These are phyloP conservation scores for Salvia rosmarinus DNA, from an alignment of 257 asterid genomes.

Conservation along the genomic window DNA sequence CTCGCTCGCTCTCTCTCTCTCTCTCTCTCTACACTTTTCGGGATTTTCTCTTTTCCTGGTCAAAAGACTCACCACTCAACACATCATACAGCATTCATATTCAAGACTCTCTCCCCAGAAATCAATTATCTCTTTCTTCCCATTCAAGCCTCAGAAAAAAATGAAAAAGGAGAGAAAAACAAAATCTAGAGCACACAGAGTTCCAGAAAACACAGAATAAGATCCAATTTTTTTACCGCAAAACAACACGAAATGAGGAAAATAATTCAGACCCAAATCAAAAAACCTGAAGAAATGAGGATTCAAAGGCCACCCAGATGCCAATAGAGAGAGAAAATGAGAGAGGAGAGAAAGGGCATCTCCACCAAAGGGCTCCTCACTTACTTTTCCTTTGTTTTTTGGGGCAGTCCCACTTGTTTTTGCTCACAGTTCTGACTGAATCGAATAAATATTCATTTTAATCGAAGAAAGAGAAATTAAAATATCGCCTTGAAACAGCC, in stretches of 20 bases:
- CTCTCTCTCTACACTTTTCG: constrained; percentile 49
- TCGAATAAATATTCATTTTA: constrained; percentile 31
- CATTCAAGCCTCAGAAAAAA: constrained; percentile 43
- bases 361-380: constrained; percentile 34
- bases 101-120: constrained; percentile 46
- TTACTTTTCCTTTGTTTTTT: constrained; percentile 28
- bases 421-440: constrained; percentile 35
- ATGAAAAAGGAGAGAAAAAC: constrained; percentile 35
- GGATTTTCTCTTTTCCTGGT: constrained; percentile 52
- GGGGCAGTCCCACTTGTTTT: constrained; percentile 38
- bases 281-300: constrained; percentile 35
- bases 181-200: constrained; percentile 33
- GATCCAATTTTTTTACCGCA: constrained; percentile 30
- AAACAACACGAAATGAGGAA: constrained; percentile 26
- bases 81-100: constrained; percentile 50
- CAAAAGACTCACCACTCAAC: constrained; percentile 58
- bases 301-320: constrained; percentile 33
- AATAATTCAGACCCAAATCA: constrained; percentile 36
- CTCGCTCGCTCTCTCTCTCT: constrained; percentile 15
- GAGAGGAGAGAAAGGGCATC: constrained; percentile 53
- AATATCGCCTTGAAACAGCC: constrained; percentile 46
- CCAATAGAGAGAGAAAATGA: constrained; percentile 25
- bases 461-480: not conserved
- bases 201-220: constrained; percentile 30
- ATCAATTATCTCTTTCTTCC: constrained; percentile 36